Percentiles rank a stretch among this genome's conserved stretches.
Conservation (phyloP, 257 asterid species). For the Solanum gracilifrons region DNA sequence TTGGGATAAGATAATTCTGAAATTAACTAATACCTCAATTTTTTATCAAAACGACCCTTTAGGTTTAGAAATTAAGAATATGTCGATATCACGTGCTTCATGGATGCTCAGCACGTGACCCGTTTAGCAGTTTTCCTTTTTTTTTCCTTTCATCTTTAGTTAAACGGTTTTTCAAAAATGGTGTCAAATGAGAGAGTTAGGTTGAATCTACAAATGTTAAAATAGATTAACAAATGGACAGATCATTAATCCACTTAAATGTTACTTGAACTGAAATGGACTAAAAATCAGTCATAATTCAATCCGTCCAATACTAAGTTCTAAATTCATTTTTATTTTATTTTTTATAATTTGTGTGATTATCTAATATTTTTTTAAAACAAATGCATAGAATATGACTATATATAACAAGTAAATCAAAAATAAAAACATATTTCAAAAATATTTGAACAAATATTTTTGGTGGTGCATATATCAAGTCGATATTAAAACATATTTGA, state of each 20-base stretch:
- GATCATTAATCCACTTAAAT: no score
- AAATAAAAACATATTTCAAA: no score
- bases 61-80: not conserved
- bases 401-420: no score
- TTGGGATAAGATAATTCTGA: not conserved
- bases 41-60: not conserved
- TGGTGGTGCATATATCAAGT: no score
- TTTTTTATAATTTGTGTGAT: not conserved
- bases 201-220: no score
- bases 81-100: not conserved
- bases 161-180: not conserved
- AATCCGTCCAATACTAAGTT: not conserved
- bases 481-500: no score
- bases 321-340: no score
- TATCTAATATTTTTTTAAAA: not conserved
- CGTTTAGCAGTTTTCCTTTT: not conserved
- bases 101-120: not conserved
- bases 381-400: no score
- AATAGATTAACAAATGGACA: not conserved
- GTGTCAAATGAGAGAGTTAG: not conserved
- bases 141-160: not conserved
- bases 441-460: no score
- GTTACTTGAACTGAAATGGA: not conserved
- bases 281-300: not conserved
- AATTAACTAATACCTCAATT: not conserved